Evolutionary conservation across 2,329 filamentous ascomycete genomes (phyloP), one percentile per base, ranked within the genome.

Genomic region (Alternaria arborescens): DNA sequence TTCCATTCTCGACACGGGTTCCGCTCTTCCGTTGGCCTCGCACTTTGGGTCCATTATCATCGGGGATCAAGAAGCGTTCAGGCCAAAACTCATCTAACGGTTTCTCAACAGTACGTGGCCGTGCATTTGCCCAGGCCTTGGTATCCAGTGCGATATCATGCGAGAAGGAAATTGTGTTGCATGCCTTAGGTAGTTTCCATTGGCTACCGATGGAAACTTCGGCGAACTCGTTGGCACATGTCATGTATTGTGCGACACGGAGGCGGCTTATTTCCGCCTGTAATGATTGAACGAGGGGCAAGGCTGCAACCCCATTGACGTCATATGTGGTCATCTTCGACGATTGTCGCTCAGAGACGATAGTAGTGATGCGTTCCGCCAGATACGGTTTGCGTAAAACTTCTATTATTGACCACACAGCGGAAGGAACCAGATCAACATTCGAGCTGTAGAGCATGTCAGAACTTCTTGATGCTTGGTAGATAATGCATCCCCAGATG

Each of bases 81-180:
- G 71, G 60, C 67, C 71, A 75, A 41, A 73, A 76, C 8, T 71
- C 65, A 11, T 70, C 61, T 8, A 77, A 61, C 8, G 72, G 70
- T 32, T 26, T 64, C 14, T 67, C 55, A 1, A 69, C 46, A 2
- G 63, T 60, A 24, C 44, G 55, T 4, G 69, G 64, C 32, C 68
- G 67, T 0, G 63, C 56, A 14, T 68, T 65, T 28, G 61, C 58
- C 75, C 74, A 77, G 3, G 63, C 52, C 28, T 67, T 42, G 1
- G 58, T 58, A 43, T 77, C 69, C 12, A 73, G 50, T 4, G 67
- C 68, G n/a, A 73, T 32, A 20, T 71, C 67, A 8, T 70, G 72
- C 8, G 69, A 72, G 42, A 73, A 71, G 11, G 68, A 55, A 2
- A 71, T 20, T 12, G 67, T 64, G n/a, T 48, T 58, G 5, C 41